phyloP scores from a whole-genome alignment of 1,284 basidiomycete genomes.

The Tetrapyrgos nigripes region DNA sequence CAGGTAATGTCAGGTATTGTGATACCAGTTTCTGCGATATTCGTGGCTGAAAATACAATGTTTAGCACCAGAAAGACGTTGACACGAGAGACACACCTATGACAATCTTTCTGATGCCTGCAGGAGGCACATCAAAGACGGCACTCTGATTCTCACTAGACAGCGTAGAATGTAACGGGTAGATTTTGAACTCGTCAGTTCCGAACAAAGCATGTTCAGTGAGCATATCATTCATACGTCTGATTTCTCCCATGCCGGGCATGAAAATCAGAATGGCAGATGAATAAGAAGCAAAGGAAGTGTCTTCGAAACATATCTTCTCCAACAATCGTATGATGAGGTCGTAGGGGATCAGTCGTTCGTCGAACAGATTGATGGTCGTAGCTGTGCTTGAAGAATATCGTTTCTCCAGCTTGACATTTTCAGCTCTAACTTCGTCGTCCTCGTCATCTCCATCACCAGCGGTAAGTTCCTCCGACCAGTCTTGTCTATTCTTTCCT shows the following conservation, averaged over 20 bases:
- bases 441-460: slow-evolving; percentile 67
- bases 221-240: slow-evolving; percentile 86
- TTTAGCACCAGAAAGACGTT: not conserved
- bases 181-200: slow-evolving; percentile 74
- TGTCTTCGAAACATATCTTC: slow-evolving; percentile 81
- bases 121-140: slow-evolving; percentile 89
- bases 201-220: slow-evolving; percentile 82
- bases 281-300: slow-evolving; percentile 66
- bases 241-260: slow-evolving; percentile 94
- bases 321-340: slow-evolving; percentile 89
- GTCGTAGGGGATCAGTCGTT: slow-evolving; percentile 90
- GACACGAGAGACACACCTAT: slow-evolving; percentile 59
- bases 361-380: slow-evolving; percentile 90
- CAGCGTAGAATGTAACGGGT: slow-evolving; percentile 93
- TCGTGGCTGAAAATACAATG: slow-evolving; percentile 55
- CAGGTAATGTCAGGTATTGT: slow-evolving; percentile 99
- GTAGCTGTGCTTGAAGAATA: slow-evolving; percentile 78
- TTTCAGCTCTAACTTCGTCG: slow-evolving; percentile 61
- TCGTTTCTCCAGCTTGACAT: slow-evolving; percentile 70
- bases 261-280: slow-evolving; percentile 91
- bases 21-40: slow-evolving; percentile 92
- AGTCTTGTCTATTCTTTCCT: slow-evolving; percentile 68
- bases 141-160: slow-evolving; percentile 90
- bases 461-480: slow-evolving; percentile 72
- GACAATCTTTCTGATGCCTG: slow-evolving; percentile 89